Conservation (phyloP, 2,329 filamentous ascomycete species). For the Chaetomiaceae sp. region DNA sequence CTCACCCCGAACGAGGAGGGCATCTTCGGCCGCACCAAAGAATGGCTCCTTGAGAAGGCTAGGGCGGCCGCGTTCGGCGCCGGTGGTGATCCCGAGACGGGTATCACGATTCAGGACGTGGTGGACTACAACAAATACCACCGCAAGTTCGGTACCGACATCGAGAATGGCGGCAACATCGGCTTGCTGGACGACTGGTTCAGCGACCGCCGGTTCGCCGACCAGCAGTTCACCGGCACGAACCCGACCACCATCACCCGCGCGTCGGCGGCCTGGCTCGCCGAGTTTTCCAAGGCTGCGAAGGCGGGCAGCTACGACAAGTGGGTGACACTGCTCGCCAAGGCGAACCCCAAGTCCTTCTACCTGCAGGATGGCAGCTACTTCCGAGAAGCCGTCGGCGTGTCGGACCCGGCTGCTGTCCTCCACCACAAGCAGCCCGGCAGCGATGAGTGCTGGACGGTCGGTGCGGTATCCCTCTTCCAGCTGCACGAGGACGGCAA, state of each 20-base stretch:
- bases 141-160: conserved; percentile 35
- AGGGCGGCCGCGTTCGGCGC: conserved; percentile 27
- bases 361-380: conserved; percentile 43
- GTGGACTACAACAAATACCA: conserved; percentile 35
- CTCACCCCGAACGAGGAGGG: conserved; percentile 31
- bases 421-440: conserved; percentile 29
- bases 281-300: conserved; percentile 35
- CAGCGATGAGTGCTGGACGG: conserved; percentile 33
- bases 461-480: conserved; percentile 41
- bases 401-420: conserved; percentile 26
- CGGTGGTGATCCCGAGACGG: conserved; percentile 30
- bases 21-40: conserved; percentile 30
- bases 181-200: conserved; percentile 39
- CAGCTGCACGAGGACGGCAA: conserved; percentile 40
- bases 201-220: conserved; percentile 40
- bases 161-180: conserved; percentile 32
- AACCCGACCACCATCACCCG: conserved; percentile 45
- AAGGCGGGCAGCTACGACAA: conserved; percentile 31
- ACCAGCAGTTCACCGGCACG: conserved; percentile 41
- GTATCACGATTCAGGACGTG: conserved; percentile 31
- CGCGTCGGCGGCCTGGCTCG: conserved; percentile 31
- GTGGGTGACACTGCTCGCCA: conserved; percentile 30
- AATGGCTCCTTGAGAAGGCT: conserved; percentile 29
- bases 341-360: conserved; percentile 31
- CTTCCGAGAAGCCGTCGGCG: conserved; percentile 36